Base-by-base conservation (phyloP, 2,329 filamentous ascomycete genomes). In the Lecanicillium sp. region DNA sequence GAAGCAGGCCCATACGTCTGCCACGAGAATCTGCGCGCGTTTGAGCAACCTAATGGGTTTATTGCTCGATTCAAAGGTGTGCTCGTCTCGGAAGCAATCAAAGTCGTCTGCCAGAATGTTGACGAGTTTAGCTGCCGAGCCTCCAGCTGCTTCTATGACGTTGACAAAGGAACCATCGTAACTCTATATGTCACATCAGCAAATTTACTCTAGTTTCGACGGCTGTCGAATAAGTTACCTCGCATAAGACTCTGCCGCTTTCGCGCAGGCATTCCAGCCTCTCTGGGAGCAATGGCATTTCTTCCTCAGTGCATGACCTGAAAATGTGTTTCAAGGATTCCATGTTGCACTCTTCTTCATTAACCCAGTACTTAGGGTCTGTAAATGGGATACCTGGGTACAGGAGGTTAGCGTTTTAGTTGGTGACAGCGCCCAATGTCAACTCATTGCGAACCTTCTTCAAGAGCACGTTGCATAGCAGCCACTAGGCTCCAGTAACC, bases 401-500 rank as follows among this genome's bases (percentile, higher is more conserved):
- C 43, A 37, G 37, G n/a, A n/a, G 41, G 29, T 35, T 16, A 40
- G 28, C 27, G 35, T 46, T 17, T 45, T 40, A 33, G 16, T 29
- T 25, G 4, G 3, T 15, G 20, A 20, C 33, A 33, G 13, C 18
- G 20, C n/a, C n/a, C n/a, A n/a, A n/a, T n/a, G n/a, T n/a, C n/a
- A n/a, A n/a, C n/a, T n/a, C n/a, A n/a, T 19, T 25, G 55, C 57
- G 42, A 33, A 63, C 84, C 83, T 69, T 95, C 89, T 37, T 96
- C 88, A 30, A 96, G 64, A 3, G 88, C 94, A 51, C 92, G 72
- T 59, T 89, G 85, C 51, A 98, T 60, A 16, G 84, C 77, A 17
- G 92, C 92, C 15, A 96, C 86, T 40, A 98, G 64, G 57, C 88
- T 94, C 81, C 85, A 95, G 60, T 98, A 98, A 4, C 92, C 92